Evolutionary conservation across 208 protist species (phyloP), one percentile per base, ranked within the genome.

Genomic region (Leishmania arabica): DNA sequence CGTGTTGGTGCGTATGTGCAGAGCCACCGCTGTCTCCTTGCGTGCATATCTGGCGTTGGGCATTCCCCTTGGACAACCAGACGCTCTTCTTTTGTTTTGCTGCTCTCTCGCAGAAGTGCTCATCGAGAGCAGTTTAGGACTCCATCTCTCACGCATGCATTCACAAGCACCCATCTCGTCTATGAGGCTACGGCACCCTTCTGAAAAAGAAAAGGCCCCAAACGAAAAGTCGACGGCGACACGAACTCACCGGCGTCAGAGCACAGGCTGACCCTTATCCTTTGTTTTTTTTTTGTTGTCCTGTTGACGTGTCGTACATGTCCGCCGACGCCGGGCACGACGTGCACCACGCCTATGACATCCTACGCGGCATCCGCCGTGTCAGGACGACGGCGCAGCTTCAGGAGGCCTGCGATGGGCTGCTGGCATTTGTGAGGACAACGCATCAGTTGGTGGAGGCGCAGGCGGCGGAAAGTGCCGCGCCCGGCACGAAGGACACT

Each of bases 361-460:
- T 87, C 49, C 77, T 87, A 60, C 40, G 76, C 15, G 37, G 79
- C 54, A 84, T 84, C n/a, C 84, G 80, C 34, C 79, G 73, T 40
- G 84, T 82, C 15, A 84, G 69, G 60, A 82, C 84, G 31, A 65
- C 53, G 42, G 69, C 68, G 76, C 84, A 87, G 77, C 62, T 87
- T n/a, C 75, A 87, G 74, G 75, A 77, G 71, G 80, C 80, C 34
- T 83, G 69, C 74, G 70, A 65, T 45, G 49, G n/a, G 24, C 56
- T 87, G 4, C 56, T 84, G 49, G 13, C 51, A 6, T 84, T 87
- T 58, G 62, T 87, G 15, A 62, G 69, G 47, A 56, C 64, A 24
- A 77, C 68, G 19, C 71, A 71, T 31, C 56, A 77, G 45, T 69
- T 42, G 42, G 68, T 75, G 37, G 79, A 75, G 75, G 49, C 77